Evolutionary conservation across 2,329 filamentous ascomycete genomes (phyloP).

Genomic region (Parafenestella ontariensis): DNA sequence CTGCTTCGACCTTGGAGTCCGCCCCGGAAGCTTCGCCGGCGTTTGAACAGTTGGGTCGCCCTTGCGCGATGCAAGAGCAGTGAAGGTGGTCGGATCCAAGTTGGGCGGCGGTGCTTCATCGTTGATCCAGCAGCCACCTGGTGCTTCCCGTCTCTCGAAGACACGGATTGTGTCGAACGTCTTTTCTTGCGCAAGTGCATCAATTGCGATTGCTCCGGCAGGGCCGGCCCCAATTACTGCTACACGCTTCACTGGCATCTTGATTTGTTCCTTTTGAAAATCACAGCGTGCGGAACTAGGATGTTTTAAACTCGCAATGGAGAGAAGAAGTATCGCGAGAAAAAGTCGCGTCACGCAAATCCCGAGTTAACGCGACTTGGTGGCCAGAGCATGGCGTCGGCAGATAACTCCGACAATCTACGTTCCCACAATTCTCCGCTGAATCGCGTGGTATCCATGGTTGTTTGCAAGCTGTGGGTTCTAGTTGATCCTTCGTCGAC

Average conservation of each 20-base stretch:
- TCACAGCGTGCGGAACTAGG: not conserved
- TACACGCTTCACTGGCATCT: slow-evolving; percentile 49
- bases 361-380: not conserved
- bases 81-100: slow-evolving; percentile 26
- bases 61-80: slow-evolving; percentile 24
- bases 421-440: not conserved
- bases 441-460: slow-evolving; percentile 2
- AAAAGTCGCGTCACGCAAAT: not conserved
- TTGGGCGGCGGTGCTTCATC: slow-evolving; percentile 27
- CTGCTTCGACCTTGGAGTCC: slow-evolving; percentile 19
- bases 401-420: not conserved
- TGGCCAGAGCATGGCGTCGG: not conserved
- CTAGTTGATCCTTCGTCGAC: not conserved
- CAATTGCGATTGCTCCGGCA: slow-evolving; percentile 65
- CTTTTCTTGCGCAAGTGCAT: slow-evolving; percentile 66
- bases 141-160: slow-evolving; percentile 66
- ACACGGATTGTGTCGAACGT: slow-evolving; percentile 66
- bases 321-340: not conserved
- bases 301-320: not conserved
- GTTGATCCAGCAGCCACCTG: slow-evolving; percentile 64
- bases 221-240: slow-evolving; percentile 69
- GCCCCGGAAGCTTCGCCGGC: slow-evolving; percentile 27
- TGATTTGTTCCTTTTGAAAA: not conserved
- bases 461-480: not conserved
- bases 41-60: slow-evolving; percentile 24